Percentiles rank a stretch among this genome's conserved stretches.
phyloP scores from a whole-genome alignment of 768 basidiomycete species.

The Kwoniella sp. region DNA sequence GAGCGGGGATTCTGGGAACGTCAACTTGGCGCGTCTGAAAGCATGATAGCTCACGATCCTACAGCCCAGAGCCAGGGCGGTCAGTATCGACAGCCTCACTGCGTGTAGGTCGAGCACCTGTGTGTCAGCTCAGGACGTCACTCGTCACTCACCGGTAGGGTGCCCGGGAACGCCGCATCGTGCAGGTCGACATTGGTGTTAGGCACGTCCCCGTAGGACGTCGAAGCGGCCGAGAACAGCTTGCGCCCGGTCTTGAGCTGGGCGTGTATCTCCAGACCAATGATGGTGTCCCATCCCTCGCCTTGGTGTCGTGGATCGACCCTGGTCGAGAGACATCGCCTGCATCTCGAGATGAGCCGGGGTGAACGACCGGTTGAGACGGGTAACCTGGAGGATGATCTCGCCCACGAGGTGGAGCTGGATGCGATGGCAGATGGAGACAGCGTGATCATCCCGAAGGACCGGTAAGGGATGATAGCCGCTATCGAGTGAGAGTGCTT shows the following conservation, averaged over 20 bases:
- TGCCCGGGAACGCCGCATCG: constrained; percentile 90
- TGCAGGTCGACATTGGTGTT: constrained; percentile 72
- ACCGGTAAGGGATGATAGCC: too few relatives aligned
- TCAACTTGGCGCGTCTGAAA: background rate
- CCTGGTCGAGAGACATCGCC: background rate
- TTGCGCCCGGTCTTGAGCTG: constrained; percentile 84
- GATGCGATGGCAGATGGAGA: background rate
- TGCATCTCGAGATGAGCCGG: too few relatives aligned
- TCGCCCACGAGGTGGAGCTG: background rate
- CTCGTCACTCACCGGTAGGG: constrained; percentile 66
- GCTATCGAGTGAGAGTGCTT: too few relatives aligned
- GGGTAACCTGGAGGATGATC: background rate
- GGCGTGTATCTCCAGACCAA: constrained; percentile 93
- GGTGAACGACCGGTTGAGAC: too few relatives aligned
- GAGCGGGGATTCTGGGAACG: constrained; percentile 63
- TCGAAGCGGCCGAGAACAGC: constrained; percentile 65
- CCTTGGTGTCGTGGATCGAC: background rate
- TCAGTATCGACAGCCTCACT: constrained; percentile 72
- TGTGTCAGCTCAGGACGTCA: constrained; percentile 4
- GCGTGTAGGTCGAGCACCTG: constrained; percentile 47
- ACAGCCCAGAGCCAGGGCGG: constrained; percentile 67
- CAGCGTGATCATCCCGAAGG: constrained; percentile 3
- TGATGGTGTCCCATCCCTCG: constrained; percentile 67
- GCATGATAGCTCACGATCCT: constrained; percentile 34
- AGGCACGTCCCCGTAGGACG: constrained; percentile 55